A percentile compares a stretch with the other conserved stretches of the same genome.
phyloP scores from a whole-genome alignment of 2,329 filamentous ascomycete genomes.

The Alternaria gaisen region DNA sequence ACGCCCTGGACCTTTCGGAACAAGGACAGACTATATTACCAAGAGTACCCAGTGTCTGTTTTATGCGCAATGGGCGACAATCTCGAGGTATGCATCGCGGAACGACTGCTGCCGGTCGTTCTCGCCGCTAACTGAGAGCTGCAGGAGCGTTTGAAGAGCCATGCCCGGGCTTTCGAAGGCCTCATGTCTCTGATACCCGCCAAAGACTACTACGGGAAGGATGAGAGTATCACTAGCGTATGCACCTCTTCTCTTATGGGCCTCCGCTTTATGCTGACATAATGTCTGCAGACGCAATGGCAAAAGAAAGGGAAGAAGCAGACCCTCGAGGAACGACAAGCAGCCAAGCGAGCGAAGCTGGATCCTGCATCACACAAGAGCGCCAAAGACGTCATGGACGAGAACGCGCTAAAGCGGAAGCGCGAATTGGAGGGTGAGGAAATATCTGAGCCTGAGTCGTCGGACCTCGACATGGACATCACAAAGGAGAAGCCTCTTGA shows the following conservation, averaged over 20 bases:
- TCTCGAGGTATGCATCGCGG: slow-evolving; percentile 50
- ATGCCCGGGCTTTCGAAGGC: slow-evolving; percentile 82
- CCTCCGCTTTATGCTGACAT: slow-evolving; percentile 21
- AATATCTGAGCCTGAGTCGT: slow-evolving; percentile 38
- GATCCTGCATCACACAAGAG: slow-evolving; percentile 91
- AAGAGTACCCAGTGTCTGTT: background rate
- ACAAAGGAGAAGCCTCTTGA: slow-evolving; percentile 51
- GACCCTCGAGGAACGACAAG: slow-evolving; percentile 77
- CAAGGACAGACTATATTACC: background rate
- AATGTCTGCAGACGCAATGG: slow-evolving; percentile 79
- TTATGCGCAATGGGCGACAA: slow-evolving; percentile 50
- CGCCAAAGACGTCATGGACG: slow-evolving; percentile 92
- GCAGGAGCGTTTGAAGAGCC: slow-evolving; percentile 63
- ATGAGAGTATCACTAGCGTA: slow-evolving; percentile 72
- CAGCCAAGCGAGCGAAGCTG: slow-evolving; percentile 81
- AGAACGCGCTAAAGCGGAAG: slow-evolving; percentile 79
- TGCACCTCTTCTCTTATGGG: slow-evolving; percentile 50
- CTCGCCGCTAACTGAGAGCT: slow-evolving; percentile 39
- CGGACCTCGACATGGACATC: slow-evolving; percentile 47
- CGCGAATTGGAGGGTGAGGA: slow-evolving; percentile 69
- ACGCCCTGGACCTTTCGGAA: slow-evolving; percentile 9
- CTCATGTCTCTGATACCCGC: slow-evolving; percentile 87
- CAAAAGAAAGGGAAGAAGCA: slow-evolving; percentile 90
- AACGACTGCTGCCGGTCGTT: slow-evolving; percentile 30
- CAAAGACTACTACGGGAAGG: slow-evolving; percentile 88